Conservation (phyloP, 305 asterid species). For the Lippia alba region DNA sequence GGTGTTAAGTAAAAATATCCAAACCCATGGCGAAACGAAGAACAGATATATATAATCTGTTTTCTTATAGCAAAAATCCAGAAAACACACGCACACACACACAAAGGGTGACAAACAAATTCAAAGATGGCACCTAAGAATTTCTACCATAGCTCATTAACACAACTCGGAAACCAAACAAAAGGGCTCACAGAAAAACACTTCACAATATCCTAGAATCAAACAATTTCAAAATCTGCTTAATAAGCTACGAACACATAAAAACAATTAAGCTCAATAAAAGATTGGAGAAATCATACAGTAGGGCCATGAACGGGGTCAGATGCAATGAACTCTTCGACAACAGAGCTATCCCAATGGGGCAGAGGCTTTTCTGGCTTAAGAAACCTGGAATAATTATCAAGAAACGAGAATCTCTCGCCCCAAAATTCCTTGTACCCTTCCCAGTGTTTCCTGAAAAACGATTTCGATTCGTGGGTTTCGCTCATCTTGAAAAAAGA, state of each 20-base stretch:
- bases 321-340: slow-evolving; percentile 75
- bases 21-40: no score
- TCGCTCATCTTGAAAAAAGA: slow-evolving; percentile 35
- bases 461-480: slow-evolving; percentile 42
- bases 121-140: slow-evolving; percentile 2
- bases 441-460: slow-evolving; percentile 54
- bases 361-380: slow-evolving; percentile 74
- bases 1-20: no score
- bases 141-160: slow-evolving; percentile 7
- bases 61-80: background rate
- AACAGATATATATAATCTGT: background rate
- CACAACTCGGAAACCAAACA: slow-evolving; percentile 1
- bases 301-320: slow-evolving; percentile 85
- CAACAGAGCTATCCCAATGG: slow-evolving; percentile 83
- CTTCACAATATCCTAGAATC: no score
- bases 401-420: slow-evolving; percentile 64
- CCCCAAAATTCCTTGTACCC: slow-evolving; percentile 74
- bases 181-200: background rate
- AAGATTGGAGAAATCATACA: slow-evolving; percentile 44
- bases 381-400: slow-evolving; percentile 66
- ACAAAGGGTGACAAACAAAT: slow-evolving; percentile 10
- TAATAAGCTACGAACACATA: background rate
- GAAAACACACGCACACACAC: background rate
- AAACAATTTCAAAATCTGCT: slow-evolving; percentile 4
- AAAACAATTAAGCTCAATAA: background rate